These are phyloP conservation scores for Fusarium sp. DNA, from an alignment of 2,329 filamentous ascomycete species.

Conservation along the genomic window DNA sequence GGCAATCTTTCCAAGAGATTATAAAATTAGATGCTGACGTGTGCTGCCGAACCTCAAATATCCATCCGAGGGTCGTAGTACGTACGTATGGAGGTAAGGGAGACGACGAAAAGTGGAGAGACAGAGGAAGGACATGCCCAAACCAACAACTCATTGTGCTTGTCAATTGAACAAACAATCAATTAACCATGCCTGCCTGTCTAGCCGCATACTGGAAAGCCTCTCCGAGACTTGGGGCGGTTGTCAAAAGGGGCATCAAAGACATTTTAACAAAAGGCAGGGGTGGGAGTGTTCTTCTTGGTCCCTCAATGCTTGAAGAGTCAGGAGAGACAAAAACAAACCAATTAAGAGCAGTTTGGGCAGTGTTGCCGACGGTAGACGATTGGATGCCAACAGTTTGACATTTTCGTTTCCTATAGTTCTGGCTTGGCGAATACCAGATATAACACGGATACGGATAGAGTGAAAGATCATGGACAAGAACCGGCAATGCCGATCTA, in stretches of 20 bases:
- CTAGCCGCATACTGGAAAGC: background rate
- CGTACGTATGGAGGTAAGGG: constrained; percentile 23
- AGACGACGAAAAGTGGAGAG: constrained; percentile 21
- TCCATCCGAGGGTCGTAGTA: constrained; percentile 4
- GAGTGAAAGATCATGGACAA: background rate
- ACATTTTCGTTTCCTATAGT: constrained; percentile 11
- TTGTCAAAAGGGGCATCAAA: background rate
- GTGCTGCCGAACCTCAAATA: constrained; percentile 20
- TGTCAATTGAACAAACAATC: background rate
- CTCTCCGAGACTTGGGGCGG: background rate
- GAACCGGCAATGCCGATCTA: constrained; percentile 21
- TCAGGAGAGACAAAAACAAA: constrained; percentile 16
- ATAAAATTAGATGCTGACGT: constrained; percentile 46
- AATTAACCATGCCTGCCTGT: background rate
- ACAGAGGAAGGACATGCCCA: constrained; percentile 3
- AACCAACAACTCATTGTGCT: background rate
- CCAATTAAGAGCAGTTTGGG: background rate
- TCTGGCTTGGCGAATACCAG: constrained; percentile 16
- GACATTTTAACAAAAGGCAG: constrained; percentile 1
- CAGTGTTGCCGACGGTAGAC: background rate
- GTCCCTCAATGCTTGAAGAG: constrained; percentile 3
- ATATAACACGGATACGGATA: background rate
- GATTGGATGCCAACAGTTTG: background rate
- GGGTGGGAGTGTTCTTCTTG: background rate
- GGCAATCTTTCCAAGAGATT: background rate